phyloP scores from a whole-genome alignment of 805 yeast genomes.

The Starmerella geochares region DNA sequence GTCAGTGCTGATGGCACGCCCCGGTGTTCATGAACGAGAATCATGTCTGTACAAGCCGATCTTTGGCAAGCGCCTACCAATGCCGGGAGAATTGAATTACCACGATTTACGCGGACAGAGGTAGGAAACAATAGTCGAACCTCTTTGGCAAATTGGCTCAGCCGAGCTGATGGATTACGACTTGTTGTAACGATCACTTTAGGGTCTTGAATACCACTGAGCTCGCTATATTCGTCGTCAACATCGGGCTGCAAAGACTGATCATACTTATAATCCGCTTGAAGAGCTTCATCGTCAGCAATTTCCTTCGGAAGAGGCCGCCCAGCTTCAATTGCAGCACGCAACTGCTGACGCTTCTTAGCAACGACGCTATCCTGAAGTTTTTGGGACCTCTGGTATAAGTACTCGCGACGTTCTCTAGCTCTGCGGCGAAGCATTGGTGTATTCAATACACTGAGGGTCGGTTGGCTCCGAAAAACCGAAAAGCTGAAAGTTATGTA shows the following conservation, averaged over 20 bases:
- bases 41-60: constrained; percentile 72
- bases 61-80: constrained; percentile 73
- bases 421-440: constrained; percentile 77
- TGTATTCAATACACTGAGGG: not conserved
- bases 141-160: constrained; percentile 89
- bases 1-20: constrained; percentile 96
- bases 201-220: constrained; percentile 85
- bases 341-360: constrained; percentile 76
- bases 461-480: not conserved
- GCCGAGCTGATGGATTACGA: constrained; percentile 74
- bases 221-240: constrained; percentile 85
- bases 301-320: constrained; percentile 81
- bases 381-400: constrained; percentile 79
- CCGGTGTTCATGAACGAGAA: constrained; percentile 88
- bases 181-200: constrained; percentile 86
- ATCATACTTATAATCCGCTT: constrained; percentile 75
- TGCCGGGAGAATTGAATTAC: constrained; percentile 78
- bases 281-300: constrained; percentile 75
- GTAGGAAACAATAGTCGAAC: constrained; percentile 82
- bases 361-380: constrained; percentile 78
- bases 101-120: constrained; percentile 80
- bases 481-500: not conserved
- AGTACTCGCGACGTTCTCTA: constrained; percentile 88
- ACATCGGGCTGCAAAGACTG: constrained; percentile 55
- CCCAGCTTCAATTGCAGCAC: constrained; percentile 83